These are phyloP conservation scores for Coccinonectria pachysandricola DNA, from an alignment of 2,329 filamentous ascomycete species.

Conservation along the genomic window DNA sequence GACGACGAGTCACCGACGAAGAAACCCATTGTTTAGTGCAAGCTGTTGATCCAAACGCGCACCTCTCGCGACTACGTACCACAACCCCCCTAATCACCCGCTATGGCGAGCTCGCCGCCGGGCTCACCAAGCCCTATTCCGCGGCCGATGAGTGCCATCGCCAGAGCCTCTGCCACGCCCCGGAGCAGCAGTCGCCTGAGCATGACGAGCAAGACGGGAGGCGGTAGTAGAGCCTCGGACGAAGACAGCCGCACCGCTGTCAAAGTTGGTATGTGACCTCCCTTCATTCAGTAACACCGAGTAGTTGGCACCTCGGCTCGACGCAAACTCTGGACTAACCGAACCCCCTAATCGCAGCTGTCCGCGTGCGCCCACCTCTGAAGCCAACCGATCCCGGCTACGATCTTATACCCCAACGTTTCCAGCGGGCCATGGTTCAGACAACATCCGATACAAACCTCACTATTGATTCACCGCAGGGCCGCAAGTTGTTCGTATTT, in stretches of 20 bases:
- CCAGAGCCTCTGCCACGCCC: constrained; percentile 58
- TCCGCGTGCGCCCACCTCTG: constrained; percentile 83
- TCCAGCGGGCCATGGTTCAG: constrained; percentile 86
- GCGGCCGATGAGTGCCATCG: constrained; percentile 72
- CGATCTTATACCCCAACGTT: constrained; percentile 91
- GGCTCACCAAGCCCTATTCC: constrained; percentile 46
- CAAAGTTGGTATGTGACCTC: constrained; percentile 73
- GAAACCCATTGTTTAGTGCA: too few species aligned
- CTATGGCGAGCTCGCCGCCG: constrained; percentile 62
- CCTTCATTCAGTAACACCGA: neutral
- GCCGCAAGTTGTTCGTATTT: constrained; percentile 91
- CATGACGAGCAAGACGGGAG: constrained; percentile 66
- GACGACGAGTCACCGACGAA: too few species aligned
- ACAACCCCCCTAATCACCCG: constrained; percentile 12
- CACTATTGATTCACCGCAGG: constrained; percentile 81
- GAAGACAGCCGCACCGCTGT: constrained; percentile 86
- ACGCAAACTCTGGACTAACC: too few species aligned
- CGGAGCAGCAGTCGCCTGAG: constrained; percentile 79
- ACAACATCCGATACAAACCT: constrained; percentile 78
- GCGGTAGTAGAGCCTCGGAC: constrained; percentile 73
- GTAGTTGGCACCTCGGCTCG: too few species aligned
- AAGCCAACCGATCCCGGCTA: constrained; percentile 78
- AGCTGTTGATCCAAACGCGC: too few species aligned
- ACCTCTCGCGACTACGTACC: constrained; percentile 6
- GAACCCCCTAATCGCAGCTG: constrained; percentile 56